A percentile compares a stretch with the other conserved stretches of the same genome.
These are phyloP conservation scores for Naegleria gruberi DNA, from an alignment of 208 protist genomes.

Conservation along the genomic window DNA sequence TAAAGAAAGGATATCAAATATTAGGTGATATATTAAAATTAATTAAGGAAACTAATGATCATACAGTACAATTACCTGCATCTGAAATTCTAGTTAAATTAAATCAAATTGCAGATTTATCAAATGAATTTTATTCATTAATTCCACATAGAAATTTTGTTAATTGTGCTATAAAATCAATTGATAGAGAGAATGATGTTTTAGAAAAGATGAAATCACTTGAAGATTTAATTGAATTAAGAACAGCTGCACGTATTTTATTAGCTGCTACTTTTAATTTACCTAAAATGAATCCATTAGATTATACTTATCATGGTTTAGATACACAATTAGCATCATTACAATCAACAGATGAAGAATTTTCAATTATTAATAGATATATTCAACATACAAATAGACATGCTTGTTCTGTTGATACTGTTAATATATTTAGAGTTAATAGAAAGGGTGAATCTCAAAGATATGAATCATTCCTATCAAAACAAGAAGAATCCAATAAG, in stretches of 20 bases:
- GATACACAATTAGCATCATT: slow-evolving; percentile 1
- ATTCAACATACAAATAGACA: slow-evolving; percentile 29
- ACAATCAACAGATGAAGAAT: neutral
- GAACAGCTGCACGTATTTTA: slow-evolving; percentile 11
- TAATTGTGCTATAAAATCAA: neutral
- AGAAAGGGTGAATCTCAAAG: neutral
- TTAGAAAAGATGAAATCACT: neutral
- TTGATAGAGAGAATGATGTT: neutral
- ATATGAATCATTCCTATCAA: neutral
- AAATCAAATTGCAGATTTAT: neutral
- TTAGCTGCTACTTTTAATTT: neutral
- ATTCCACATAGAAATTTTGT: neutral
- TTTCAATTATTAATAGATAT: slow-evolving; percentile 24
- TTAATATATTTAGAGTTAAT: slow-evolving; percentile 40
- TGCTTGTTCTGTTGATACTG: neutral
- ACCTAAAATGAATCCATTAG: slow-evolving; percentile 20
- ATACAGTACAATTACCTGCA: neutral
- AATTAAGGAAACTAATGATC: neutral
- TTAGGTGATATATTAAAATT: neutral
- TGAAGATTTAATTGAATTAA: slow-evolving; percentile 16
- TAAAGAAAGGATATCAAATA: neutral
- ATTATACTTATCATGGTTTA: slow-evolving; percentile 30
- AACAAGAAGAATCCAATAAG: neutral
- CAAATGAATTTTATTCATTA: slow-evolving; percentile 3
- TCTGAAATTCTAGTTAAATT: neutral